Evolutionary conservation across 768 basidiomycete species (phyloP).

Genomic region (Lentinula lateritia): DNA sequence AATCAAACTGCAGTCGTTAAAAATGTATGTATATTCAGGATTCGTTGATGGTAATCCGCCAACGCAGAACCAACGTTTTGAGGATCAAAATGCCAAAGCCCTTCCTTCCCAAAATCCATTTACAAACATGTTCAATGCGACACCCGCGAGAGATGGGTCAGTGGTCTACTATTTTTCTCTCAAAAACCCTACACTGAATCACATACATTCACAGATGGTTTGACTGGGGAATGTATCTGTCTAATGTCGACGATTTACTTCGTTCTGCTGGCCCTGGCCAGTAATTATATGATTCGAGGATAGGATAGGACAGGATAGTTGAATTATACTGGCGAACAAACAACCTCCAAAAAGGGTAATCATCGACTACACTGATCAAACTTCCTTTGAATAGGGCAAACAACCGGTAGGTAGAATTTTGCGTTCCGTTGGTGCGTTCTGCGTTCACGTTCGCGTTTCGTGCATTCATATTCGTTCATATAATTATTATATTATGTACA

Average conservation of each 20-base stretch:
- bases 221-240: neutral
- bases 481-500: too few relatives aligned
- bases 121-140: neutral
- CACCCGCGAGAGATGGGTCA: neutral
- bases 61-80: neutral
- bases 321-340: too few relatives aligned
- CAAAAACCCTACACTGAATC: neutral
- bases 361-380: too few relatives aligned
- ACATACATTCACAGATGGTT: neutral
- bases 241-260: neutral
- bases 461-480: too few relatives aligned
- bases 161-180: neutral
- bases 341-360: too few relatives aligned
- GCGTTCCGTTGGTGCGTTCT: too few relatives aligned
- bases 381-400: too few relatives aligned
- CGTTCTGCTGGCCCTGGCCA: neutral
- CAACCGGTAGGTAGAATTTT: too few relatives aligned
- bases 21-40: neutral
- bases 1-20: neutral
- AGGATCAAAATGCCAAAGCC: neutral
- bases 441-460: too few relatives aligned
- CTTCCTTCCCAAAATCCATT: neutral
- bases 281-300: too few relatives aligned
- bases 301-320: too few relatives aligned
- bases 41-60: neutral